A percentile compares a stretch with the other conserved stretches of the same genome.
These are phyloP conservation scores for Sporothrix brasiliensis DNA, from an alignment of 2,329 filamentous ascomycete species.

Conservation along the genomic window DNA sequence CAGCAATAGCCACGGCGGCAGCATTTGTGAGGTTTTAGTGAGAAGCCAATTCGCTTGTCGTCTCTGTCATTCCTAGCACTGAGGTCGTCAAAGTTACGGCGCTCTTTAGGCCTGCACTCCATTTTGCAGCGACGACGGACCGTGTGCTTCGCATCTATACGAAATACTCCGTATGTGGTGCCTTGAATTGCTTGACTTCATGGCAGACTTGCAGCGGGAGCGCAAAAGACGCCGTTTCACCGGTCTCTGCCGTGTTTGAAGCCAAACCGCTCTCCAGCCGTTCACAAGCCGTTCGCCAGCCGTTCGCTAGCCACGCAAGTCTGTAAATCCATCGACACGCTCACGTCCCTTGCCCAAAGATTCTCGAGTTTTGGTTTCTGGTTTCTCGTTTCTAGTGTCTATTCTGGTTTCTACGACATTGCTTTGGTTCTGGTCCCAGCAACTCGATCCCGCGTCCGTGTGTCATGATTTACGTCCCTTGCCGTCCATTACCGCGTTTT, in stretches of 20 bases:
- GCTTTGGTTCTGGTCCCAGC: neutral
- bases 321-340: neutral
- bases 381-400: no score
- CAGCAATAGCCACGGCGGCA: no score
- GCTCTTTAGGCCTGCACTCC: no score
- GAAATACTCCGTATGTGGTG: no score
- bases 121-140: no score
- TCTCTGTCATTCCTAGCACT: neutral
- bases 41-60: neutral
- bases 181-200: no score
- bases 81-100: no score
- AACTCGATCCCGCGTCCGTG: constrained; percentile 18
- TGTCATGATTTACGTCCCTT: constrained; percentile 15
- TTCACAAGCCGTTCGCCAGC: neutral
- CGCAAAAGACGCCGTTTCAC: neutral
- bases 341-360: constrained; percentile 10
- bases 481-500: constrained; percentile 1
- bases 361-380: neutral
- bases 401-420: no score
- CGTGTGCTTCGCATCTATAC: no score
- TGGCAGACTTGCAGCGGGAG: no score
- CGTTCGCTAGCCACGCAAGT: neutral
- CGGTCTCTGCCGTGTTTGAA: constrained; percentile 14
- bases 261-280: constrained; percentile 1
- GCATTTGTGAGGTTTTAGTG: neutral